Base-by-base conservation (phyloP, 495 filamentous ascomycete species). In the Rusavskia elegans region DNA sequence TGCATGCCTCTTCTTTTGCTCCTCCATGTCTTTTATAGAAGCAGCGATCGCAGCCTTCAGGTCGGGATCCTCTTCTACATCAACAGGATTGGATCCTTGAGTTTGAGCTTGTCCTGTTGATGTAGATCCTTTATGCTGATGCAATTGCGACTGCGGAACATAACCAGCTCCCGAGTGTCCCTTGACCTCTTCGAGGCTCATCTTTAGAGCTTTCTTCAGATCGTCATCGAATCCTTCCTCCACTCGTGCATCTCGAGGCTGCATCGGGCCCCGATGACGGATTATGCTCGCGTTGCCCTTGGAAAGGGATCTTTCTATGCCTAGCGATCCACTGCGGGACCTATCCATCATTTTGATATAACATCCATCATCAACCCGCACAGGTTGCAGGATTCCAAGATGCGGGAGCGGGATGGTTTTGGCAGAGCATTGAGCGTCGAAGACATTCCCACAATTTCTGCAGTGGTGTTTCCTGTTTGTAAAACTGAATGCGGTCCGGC, bases 401-500 rank as follows among this genome's bases (percentile, higher is more conserved):
- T 95, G 90, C 14, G 92, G 93, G 10, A 98, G 68, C 9, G 92
- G 84, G 39, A 96, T 72, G 9, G 76, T 78, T 67, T 97, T 97
- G 70, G 81, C 82, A 17, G 89, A 95, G 59, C 92, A 98, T 58
- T 89, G 79, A 50, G 85, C 85, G 61, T 93, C 89, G 63, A 97
- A 98, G 50, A 94, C 92, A 63, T 89, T 95, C 21, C 92, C 92
- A 60, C 92, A 98, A 61, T 98, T 98, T 42, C 92, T 80, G 59
- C 92, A 98, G 65, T 98, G 92, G 60, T 98, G 92, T 59, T 96
- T 98, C 60, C 92, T 80, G 64, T 98, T 98, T 53, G 88, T 97
- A 62, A 97, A 97, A 35, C 86, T 95, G 61, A 98, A 98, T 6
- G 88, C 65, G 21, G 89, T 95, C 53, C 92, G 80, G 60, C 92